A percentile compares a stretch with the other conserved stretches of the same genome.
Evolutionary conservation across 352 stramenopile genomes (phyloP).

Genomic region (Blastocystis sp.): DNA sequence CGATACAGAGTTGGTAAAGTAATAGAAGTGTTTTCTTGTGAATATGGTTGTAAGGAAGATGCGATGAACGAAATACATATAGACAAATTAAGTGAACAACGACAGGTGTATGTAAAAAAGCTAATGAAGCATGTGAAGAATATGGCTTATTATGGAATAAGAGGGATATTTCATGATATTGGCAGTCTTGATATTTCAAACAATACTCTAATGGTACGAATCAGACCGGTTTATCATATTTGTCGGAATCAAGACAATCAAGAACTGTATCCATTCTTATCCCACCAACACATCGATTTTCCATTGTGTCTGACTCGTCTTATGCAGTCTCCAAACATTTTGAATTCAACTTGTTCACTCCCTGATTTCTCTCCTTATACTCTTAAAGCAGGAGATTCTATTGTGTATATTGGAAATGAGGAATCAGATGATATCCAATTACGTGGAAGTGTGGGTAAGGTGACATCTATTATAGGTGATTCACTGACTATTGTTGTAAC

Average conservation of each 20-base stretch:
- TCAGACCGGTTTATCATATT: conserved; percentile 8
- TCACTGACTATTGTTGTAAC: neutral
- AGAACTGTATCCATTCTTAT: neutral
- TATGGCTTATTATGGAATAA: neutral
- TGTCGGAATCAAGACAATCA: neutral
- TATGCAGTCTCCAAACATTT: neutral
- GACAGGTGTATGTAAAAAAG: neutral
- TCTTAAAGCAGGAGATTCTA: neutral
- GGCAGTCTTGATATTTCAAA: neutral
- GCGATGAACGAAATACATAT: neutral
- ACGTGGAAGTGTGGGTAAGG: neutral
- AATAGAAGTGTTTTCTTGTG: neutral
- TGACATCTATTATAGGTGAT: neutral
- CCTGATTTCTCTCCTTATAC: neutral
- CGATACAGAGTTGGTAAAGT: neutral
- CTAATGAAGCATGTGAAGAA: neutral
- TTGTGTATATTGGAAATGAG: neutral
- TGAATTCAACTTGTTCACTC: neutral
- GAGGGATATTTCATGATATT: neutral
- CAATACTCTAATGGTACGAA: neutral
- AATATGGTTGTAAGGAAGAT: neutral
- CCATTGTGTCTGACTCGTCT: neutral
- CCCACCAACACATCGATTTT: neutral
- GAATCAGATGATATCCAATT: neutral
- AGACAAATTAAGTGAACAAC: neutral